phyloP scores from a whole-genome alignment of 1,284 basidiomycete genomes.

The Irpex sp. region DNA sequence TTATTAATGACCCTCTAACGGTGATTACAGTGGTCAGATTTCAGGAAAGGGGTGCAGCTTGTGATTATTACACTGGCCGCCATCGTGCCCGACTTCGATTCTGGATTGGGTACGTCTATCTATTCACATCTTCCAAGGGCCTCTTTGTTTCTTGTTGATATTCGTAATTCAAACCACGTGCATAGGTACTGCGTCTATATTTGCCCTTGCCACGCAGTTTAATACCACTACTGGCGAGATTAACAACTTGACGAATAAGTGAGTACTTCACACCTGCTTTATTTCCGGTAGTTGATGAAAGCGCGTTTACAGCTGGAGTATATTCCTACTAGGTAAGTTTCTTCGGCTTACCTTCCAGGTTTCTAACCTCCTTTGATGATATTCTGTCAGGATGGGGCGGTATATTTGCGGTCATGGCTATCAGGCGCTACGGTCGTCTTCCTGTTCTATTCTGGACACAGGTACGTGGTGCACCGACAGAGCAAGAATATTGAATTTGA shows the following conservation, averaged over 20 bases:
- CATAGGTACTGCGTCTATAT: constrained; percentile 66
- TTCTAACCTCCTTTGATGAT: not conserved
- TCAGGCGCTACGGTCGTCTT: constrained; percentile 66
- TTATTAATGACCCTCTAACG: not conserved
- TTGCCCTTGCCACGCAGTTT: constrained; percentile 65
- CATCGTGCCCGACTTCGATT: constrained; percentile 77
- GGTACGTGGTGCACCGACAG: constrained; percentile 30
- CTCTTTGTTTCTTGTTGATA: not conserved
- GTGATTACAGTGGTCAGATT: constrained; percentile 53
- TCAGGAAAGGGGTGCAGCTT: constrained; percentile 61
- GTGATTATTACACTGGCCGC: constrained; percentile 72
- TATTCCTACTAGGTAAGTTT: constrained; percentile 63
- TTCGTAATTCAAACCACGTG: too few species aligned
- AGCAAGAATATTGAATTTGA: not conserved
- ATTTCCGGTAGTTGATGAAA: not conserved
- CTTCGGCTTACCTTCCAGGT: constrained; percentile 9
- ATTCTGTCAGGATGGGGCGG: constrained; percentile 61
- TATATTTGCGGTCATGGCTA: constrained; percentile 66
- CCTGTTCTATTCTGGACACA: constrained; percentile 75
- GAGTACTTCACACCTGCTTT: constrained; percentile 24
- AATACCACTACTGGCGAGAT: constrained; percentile 66
- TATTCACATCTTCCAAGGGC: not conserved
- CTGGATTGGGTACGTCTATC: constrained; percentile 59
- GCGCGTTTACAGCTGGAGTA: constrained; percentile 62
- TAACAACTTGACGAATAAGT: constrained; percentile 74